A percentile compares a stretch with the other conserved stretches of the same genome.
phyloP scores from a whole-genome alignment of 805 yeast species.

The Cyberlindnera maritima region DNA sequence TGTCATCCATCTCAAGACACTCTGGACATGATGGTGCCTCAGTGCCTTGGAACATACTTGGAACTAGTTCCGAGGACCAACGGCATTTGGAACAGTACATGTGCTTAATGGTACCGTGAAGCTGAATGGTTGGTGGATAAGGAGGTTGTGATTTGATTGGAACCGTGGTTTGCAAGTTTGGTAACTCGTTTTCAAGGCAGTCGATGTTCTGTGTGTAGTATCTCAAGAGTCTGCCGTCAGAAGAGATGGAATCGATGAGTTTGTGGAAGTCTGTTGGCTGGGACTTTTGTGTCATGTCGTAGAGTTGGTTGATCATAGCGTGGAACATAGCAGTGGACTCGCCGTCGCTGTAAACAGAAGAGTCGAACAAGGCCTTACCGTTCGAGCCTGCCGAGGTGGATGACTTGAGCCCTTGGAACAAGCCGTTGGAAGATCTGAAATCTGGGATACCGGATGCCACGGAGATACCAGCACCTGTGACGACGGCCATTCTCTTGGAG shows the following conservation, averaged over 20 bases:
- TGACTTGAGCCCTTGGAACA: constrained; percentile 54
- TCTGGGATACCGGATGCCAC: constrained; percentile 92
- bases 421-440: constrained; percentile 75
- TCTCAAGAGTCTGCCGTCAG: constrained; percentile 61
- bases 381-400: constrained; percentile 35
- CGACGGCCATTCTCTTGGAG: constrained; percentile 57
- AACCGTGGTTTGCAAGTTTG: constrained; percentile 44
- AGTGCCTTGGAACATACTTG: constrained; percentile 43
- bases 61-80: constrained; percentile 51
- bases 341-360: constrained; percentile 66
- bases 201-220: constrained; percentile 90
- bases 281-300: constrained; percentile 50
- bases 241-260: constrained; percentile 56
- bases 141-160: constrained; percentile 45
- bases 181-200: constrained; percentile 63
- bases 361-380: constrained; percentile 78
- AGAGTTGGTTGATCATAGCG: constrained; percentile 64
- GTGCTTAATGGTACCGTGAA: constrained; percentile 77
- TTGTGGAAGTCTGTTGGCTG: constrained; percentile 74
- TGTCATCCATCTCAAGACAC: constrained; percentile 56
- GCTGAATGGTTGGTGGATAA: constrained; percentile 64
- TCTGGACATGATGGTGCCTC: constrained; percentile 61
- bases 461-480: constrained; percentile 90
- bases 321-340: constrained; percentile 65
- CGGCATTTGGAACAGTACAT: constrained; percentile 79